Conservation (phyloP, 139 green algal species). For the Desmodesmus armatus region DNA sequence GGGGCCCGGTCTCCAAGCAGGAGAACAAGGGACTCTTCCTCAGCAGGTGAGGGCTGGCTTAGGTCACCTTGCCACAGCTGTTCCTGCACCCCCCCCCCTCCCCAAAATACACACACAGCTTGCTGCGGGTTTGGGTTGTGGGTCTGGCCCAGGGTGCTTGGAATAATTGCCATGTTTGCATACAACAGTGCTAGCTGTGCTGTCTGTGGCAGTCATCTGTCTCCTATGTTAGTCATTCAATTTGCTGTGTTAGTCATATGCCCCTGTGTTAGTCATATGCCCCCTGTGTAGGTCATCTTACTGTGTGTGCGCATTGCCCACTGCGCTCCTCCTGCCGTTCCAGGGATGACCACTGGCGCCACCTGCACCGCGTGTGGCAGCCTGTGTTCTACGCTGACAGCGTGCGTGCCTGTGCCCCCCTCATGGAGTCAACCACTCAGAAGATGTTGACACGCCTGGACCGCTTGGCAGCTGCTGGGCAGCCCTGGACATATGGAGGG, state of each 20-base stretch:
- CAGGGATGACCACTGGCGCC: conserved; percentile 32
- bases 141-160: too few species aligned
- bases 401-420: conserved; percentile 33
- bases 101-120: too few species aligned
- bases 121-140: too few species aligned
- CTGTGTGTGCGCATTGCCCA: background rate
- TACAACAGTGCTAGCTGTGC: too few species aligned
- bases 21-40: conserved; percentile 26
- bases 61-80: too few species aligned
- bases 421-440: conserved; percentile 25
- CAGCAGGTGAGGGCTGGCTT: too few species aligned
- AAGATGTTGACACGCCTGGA: conserved; percentile 22
- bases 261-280: background rate
- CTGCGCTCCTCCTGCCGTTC: background rate
- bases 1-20: background rate
- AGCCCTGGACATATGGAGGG: conserved; percentile 25
- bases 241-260: background rate
- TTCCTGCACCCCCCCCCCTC: too few species aligned
- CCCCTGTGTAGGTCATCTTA: background rate
- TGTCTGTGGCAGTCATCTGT: too few species aligned
- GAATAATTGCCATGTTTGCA: too few species aligned
- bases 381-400: conserved; percentile 46
- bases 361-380: conserved; percentile 47
- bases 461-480: background rate
- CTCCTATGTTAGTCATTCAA: too few species aligned